These are phyloP conservation scores for Chlamydomonas sp. DNA, from an alignment of 139 green algal genomes.

Conservation along the genomic window DNA sequence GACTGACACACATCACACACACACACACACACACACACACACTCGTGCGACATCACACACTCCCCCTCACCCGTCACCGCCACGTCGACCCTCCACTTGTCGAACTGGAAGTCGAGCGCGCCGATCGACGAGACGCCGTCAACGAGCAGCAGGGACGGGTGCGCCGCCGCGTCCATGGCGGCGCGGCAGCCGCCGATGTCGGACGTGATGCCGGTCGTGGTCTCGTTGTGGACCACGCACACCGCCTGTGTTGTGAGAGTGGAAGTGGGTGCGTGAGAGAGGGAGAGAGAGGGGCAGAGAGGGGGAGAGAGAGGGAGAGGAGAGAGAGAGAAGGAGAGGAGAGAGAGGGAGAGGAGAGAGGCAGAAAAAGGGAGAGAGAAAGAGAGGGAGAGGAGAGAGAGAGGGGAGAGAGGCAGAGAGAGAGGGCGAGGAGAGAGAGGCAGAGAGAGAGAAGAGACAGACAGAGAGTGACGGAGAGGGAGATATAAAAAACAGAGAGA, in stretches of 20 bases:
- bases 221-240: constrained; percentile 86
- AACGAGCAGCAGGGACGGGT: constrained; percentile 88
- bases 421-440: no score
- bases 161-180: constrained; percentile 62
- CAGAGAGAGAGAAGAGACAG: no score
- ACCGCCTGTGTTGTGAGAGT: no score
- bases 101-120: constrained; percentile 84
- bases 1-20: no score
- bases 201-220: constrained; percentile 84
- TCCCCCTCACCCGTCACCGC: constrained; percentile 91
- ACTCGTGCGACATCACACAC: no score
- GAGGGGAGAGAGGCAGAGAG: neutral
- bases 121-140: constrained; percentile 87
- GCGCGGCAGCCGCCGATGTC: constrained; percentile 63
- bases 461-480: neutral
- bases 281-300: no score
- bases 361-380: no score
- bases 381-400: neutral
- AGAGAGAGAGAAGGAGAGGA: no score
- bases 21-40: no score
- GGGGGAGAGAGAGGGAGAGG: no score
- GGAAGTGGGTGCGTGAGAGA: no score
- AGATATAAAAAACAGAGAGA: neutral
- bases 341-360: no score
- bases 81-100: constrained; percentile 93